Base-by-base conservation (phyloP, 208 protist species). In the Leishmania amazonensis region DNA sequence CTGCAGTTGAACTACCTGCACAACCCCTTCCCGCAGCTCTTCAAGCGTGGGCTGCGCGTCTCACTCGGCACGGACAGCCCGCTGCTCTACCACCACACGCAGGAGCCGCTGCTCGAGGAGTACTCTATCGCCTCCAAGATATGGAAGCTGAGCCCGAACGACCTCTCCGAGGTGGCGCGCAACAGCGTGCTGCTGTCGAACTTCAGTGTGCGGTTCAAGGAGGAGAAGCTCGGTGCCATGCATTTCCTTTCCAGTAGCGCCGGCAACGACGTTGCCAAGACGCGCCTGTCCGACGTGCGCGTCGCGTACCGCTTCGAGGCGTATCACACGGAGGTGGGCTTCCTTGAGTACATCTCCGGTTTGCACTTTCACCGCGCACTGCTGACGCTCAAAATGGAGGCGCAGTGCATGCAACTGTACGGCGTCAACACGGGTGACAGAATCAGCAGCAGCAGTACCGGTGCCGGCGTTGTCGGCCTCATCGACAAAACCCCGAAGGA, bases 41-140 rank as follows among this genome's bases (percentile, higher is more conserved):
- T 99, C 87, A 83, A 90, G 2, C 89, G 95, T 57, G 99, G 99
- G 51, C 87, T 99, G 60, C 98, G 99, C 70, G 98, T 99, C 13
- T 98, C 97, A 15, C 92, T 99, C 15, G 98, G 98, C 24, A 99
- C 99, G 17, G 97, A 99, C 85, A 91, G 92, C 83, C 97, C 97
- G 17, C 90, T 99, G 51, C 93, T 96, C 91, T 99, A 99, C 88
- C 99, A 99, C 86, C 96, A 99, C 87, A 99, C 99, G 13, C 93
- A 97, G 83, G 94, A 98, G 81, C 96, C 96, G 40, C 90, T 98
- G 42, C 85, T 98, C 38, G 95, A 98, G 86, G 95, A 98, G 87
- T 98, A 98, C 87, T 94, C 90, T 45, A 98, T 98, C 80, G 96
- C 96, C 24, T 97, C 93, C 2, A 97, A 98, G 83, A 92, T 98